Conservation (phyloP, 2,329 filamentous ascomycete species). For the Verticillium isaacii region DNA sequence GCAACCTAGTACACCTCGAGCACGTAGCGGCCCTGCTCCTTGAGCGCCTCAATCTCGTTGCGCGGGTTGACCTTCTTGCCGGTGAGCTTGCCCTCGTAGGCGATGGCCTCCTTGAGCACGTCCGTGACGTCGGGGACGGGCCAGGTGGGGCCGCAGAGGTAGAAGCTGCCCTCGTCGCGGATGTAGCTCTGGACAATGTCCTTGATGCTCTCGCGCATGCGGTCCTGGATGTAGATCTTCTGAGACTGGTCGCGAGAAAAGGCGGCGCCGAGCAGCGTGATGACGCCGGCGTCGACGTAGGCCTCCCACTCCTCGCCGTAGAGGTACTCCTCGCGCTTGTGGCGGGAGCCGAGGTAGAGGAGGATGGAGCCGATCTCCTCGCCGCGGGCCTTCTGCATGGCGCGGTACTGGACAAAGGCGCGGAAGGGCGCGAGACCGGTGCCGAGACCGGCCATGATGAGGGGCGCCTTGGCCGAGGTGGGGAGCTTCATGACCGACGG, state of each 20-base stretch:
- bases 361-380: constrained; percentile 91
- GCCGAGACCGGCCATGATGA: constrained; percentile 99
- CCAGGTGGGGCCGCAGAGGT: constrained; percentile 97
- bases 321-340: constrained; percentile 97
- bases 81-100: constrained; percentile 61
- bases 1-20: constrained; percentile 81
- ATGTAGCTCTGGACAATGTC: constrained; percentile 87
- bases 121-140: constrained; percentile 94
- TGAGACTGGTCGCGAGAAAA: constrained; percentile 96
- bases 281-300: constrained; percentile 90
- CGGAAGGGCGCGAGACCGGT: constrained; percentile 98
- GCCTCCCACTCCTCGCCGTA: constrained; percentile 99
- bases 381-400: constrained; percentile 95
- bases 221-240: constrained; percentile 99
- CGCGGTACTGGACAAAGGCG: constrained; percentile 96
- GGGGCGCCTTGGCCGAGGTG: constrained; percentile 75
- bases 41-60: constrained; percentile 95
- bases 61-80: constrained; percentile 78
- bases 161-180: constrained; percentile 84
- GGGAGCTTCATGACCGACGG: constrained; percentile 99
- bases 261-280: constrained; percentile 87
- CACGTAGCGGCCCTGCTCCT: constrained; percentile 92
- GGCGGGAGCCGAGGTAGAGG: constrained; percentile 92
- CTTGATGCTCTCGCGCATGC: constrained; percentile 82
- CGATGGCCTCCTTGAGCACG: constrained; percentile 90